A percentile compares a stretch with the other conserved stretches of the same genome.
Evolutionary conservation across 345 rosid genomes (phyloP).

Genomic region (Stellera chamaejasme): DNA sequence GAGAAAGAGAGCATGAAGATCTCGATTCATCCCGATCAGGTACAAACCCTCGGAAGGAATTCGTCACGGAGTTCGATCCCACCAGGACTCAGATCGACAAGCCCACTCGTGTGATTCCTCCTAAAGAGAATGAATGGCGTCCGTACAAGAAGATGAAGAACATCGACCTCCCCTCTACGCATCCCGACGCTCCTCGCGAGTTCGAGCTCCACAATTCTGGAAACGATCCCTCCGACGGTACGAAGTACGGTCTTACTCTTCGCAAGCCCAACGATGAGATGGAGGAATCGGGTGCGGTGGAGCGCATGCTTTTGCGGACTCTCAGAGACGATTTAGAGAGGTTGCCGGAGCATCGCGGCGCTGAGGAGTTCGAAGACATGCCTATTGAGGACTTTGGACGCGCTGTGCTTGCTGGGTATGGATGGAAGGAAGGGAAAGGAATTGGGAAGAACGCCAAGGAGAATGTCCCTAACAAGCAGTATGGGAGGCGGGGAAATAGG

Average conservation of each 20-base stretch:
- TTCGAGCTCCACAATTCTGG: slow-evolving; percentile 39
- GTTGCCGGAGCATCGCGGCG: slow-evolving; percentile 58
- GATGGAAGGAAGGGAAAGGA: slow-evolving; percentile 80
- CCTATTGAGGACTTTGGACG: slow-evolving; percentile 74
- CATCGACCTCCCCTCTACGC: slow-evolving; percentile 35
- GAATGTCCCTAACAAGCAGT: slow-evolving; percentile 55
- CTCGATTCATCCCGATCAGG: slow-evolving; percentile 18
- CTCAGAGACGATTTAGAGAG: slow-evolving; percentile 39
- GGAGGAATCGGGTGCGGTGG: slow-evolving; percentile 17
- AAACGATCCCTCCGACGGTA: slow-evolving; percentile 12
- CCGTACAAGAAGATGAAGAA: slow-evolving; percentile 60
- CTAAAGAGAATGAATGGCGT: slow-evolving; percentile 45
- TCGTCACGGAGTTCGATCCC: slow-evolving; percentile 55
- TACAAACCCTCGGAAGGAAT: slow-evolving; percentile 23
- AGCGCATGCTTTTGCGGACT: slow-evolving; percentile 35
- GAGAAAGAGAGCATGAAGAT: background rate
- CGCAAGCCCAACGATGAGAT: slow-evolving; percentile 19
- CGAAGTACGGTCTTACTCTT: slow-evolving; percentile 56
- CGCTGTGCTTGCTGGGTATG: slow-evolving; percentile 74
- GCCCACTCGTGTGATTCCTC: slow-evolving; percentile 36
- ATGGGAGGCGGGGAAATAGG: slow-evolving; percentile 36
- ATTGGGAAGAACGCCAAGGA: slow-evolving; percentile 72
- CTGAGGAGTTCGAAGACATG: slow-evolving; percentile 56
- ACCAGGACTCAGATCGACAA: slow-evolving; percentile 29
- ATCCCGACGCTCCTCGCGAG: slow-evolving; percentile 21